Evolutionary conservation across 2,329 filamentous ascomycete species (phyloP), one percentile per base, ranked within the genome.

Genomic region (Monilinia vaccinii-corymbosi): DNA sequence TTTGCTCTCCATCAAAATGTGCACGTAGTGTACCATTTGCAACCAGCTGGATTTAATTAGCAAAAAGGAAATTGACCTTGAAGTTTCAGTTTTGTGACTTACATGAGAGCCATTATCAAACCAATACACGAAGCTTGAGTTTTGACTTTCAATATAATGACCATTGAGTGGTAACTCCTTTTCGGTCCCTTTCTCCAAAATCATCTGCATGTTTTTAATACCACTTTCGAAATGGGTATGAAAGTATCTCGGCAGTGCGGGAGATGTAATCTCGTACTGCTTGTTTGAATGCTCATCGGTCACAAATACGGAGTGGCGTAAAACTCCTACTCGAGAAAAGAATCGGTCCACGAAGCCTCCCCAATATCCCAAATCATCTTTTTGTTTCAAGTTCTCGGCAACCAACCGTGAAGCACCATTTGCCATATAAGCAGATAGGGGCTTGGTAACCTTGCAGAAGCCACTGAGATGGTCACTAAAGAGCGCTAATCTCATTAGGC

Each of bases 221-320:
- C 91, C 92, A 62, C 90, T 93, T 60, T 87, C 86, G 71, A 94
- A 97, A 69, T 96, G 88, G 0, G 90, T 92, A 68, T 88, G 85
- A 72, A 96, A 97, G 73, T 94, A 97, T 69, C 93, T 85, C 38
- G 93, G 84, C 49, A 99, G 79, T 0, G 89, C 89, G 4, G 91
- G 83, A 61, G 84, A 89, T 3, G 87, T 83, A 52, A 97, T 91
- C 71, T 97, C 92, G 69, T 92, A 97, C 68, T 88, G 84, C 76
- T 95, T 97, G 59, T 87, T 81, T 21, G 77, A 78, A 40, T 75
- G 75, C 49, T 84, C 79, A 48, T 85, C 82, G 60, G 75, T 75
- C 48, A 81, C 76, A 64, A 80, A 81, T 18, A 95, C 77, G 4
- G 85, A 82, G 67, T 93, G 84, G 46, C 91, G 84, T 69, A 96